Percentiles rank a stretch among this genome's conserved stretches.
Evolutionary conservation across 2,329 filamentous ascomycete species (phyloP).

Genomic region (Microascus cirrosus): DNA sequence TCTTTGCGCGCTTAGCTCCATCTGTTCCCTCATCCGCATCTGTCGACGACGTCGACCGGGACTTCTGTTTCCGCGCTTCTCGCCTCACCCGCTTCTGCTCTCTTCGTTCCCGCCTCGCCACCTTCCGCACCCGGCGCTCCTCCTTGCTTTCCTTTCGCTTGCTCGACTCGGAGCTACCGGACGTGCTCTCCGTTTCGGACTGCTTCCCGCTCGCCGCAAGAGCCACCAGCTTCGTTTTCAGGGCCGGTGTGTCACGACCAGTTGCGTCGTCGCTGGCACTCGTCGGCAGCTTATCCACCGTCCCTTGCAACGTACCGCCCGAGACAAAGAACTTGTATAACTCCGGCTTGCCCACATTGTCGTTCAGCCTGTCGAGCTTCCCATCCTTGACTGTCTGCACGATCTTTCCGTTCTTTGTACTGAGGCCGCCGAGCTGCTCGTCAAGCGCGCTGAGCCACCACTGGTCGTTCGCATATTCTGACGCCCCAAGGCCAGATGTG

Average conservation of each 20-base stretch:
- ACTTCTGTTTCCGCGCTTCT: constrained; percentile 9
- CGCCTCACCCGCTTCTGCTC: constrained; percentile 12
- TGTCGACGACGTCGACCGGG: constrained; percentile 9
- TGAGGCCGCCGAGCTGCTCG: constrained; percentile 72
- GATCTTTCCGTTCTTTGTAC: constrained; percentile 44
- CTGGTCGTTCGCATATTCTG: constrained; percentile 62
- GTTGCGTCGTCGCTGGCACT: background rate
- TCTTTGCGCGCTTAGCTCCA: constrained; percentile 3
- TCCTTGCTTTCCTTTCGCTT: constrained; percentile 28
- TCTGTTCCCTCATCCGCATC: constrained; percentile 7
- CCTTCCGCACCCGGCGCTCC: constrained; percentile 24
- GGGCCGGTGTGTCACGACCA: background rate
- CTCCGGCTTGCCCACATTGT: constrained; percentile 44
- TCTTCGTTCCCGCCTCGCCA: constrained; percentile 17
- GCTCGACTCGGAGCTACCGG: constrained; percentile 6
- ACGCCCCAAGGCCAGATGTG: constrained; percentile 70
- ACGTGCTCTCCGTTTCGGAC: constrained; percentile 6
- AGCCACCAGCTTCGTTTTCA: background rate
- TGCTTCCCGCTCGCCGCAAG: background rate
- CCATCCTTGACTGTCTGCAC: constrained; percentile 44
- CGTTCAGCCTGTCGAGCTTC: constrained; percentile 44
- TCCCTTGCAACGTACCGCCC: constrained; percentile 68
- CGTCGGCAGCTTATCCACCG: constrained; percentile 27
- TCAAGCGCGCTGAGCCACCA: constrained; percentile 98
- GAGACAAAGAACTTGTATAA: constrained; percentile 79